A percentile compares a stretch with the other conserved stretches of the same genome.
phyloP scores from a whole-genome alignment of 768 basidiomycete genomes.

The Pleurotus ostreatus region DNA sequence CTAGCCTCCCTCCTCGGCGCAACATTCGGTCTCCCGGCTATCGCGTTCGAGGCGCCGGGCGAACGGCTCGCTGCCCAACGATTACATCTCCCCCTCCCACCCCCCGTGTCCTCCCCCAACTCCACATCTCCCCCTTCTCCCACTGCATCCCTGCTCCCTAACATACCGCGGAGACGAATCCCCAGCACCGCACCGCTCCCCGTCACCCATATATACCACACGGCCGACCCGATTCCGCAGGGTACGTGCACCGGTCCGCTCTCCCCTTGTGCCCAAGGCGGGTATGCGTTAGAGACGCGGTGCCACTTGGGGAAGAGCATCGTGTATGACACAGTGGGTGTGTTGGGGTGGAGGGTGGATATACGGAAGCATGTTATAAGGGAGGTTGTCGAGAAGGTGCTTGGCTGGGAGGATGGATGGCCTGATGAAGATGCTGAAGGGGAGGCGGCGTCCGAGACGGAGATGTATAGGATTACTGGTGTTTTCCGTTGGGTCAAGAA shows the following conservation, averaged over 20 bases:
- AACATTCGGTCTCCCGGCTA: slow-evolving; percentile 88
- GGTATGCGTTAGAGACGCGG: slow-evolving; percentile 81
- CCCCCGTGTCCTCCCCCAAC: slow-evolving; percentile 39
- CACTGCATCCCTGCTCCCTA: slow-evolving; percentile 19
- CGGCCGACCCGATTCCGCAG: slow-evolving; percentile 89
- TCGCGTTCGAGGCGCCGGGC: slow-evolving; percentile 85
- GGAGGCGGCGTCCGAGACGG: background rate
- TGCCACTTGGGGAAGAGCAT: slow-evolving; percentile 91
- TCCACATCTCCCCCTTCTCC: slow-evolving; percentile 26
- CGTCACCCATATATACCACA: slow-evolving; percentile 84
- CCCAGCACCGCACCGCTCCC: slow-evolving; percentile 25
- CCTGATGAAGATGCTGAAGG: background rate
- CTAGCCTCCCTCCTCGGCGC: slow-evolving; percentile 84
- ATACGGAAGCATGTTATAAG: slow-evolving; percentile 72
- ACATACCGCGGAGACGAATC: slow-evolving; percentile 30
- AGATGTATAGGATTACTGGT: too few relatives aligned
- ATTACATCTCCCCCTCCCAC: slow-evolving; percentile 85
- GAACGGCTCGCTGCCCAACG: slow-evolving; percentile 72
- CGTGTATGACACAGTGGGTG: slow-evolving; percentile 82
- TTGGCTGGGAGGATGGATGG: background rate
- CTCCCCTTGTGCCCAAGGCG: slow-evolving; percentile 76
- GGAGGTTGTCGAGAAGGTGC: slow-evolving; percentile 59
- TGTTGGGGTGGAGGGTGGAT: slow-evolving; percentile 79
- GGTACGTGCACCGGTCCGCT: slow-evolving; percentile 72
- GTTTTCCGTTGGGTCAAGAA: slow-evolving; percentile 32